Base-by-base conservation (phyloP, 805 yeast species). In the Candida argentea region DNA sequence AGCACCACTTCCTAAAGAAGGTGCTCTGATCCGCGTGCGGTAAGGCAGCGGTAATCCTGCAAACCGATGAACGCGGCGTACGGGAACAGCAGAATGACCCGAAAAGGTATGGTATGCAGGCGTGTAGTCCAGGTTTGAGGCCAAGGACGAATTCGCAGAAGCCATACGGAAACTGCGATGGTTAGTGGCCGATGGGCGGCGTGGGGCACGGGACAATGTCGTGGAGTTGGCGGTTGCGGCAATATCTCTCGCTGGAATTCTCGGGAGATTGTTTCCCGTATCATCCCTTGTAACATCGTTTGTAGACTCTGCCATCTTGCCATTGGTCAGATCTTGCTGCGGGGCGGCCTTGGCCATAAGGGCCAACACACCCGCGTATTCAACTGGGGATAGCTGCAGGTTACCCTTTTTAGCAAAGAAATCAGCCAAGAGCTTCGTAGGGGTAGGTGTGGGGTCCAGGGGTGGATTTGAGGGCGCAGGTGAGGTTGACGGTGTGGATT, bases 371-470 rank as follows among this genome's bases (percentile, higher is more conserved):
- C 93, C 93, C 50, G 79, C 89, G 42, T 76, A 67, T 48, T 84
- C 94, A 24, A 82, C 61, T 14, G 76, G 84, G 9, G 76, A 62
- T 35, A 84, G 58, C 4, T 89, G 85, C n/a, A 54, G 55, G 31
- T 74, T 70, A n/a, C 94, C 94, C 47, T 81, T 83, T 24, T 56
- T 59, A n/a, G 63, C 62, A 50, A 83, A 83, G 46, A 84, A 83
- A 16, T 65, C 70, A 8, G 85, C 77, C 26, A 83, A 53, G 18
- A 70, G 65, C 15, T 24, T 26, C 22, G 30, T 11, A 5, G 24
- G 22, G 24, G 20, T 20, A n/a, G 32, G 21, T n/a, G n/a, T n/a
- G n/a, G n/a, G 24, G 19, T 13, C 26, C 19, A 24, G 27, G 19
- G n/a, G 24, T 27, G 21, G 16, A 16, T 28, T 21, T 15, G 17